Percentiles rank a stretch among this genome's conserved stretches.
phyloP scores from a whole-genome alignment of 352 stramenopile species.

The Globisporangium splendens region DNA sequence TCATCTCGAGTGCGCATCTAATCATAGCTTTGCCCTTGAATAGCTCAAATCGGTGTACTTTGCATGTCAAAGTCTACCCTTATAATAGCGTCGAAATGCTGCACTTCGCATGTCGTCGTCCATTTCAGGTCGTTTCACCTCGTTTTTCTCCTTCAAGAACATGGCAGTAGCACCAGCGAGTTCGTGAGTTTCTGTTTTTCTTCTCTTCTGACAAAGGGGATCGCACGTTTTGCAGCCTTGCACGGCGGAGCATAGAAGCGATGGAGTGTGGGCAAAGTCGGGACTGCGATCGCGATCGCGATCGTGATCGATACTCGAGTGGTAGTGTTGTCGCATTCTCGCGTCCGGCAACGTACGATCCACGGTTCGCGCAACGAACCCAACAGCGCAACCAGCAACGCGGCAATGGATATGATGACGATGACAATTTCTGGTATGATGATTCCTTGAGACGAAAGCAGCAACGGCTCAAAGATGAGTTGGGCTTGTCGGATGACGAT shows the following conservation, averaged over 20 bases:
- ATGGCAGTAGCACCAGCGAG: too few species aligned
- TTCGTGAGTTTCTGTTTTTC: too few species aligned
- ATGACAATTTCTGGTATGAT: constrained; percentile 39
- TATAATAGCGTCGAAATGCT: too few species aligned
- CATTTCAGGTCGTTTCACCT: too few species aligned
- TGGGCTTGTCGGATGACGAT: constrained; percentile 75
- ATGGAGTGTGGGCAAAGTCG: constrained; percentile 27
- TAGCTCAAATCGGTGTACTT: too few species aligned
- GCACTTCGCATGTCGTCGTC: too few species aligned
- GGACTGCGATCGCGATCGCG: constrained; percentile 15
- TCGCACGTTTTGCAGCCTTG: too few species aligned
- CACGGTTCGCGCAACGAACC: constrained; percentile 58
- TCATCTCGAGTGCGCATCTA: too few species aligned
- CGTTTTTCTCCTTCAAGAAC: too few species aligned
- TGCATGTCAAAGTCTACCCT: too few species aligned
- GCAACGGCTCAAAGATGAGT: constrained; percentile 70
- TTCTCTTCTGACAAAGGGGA: too few species aligned
- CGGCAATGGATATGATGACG: constrained; percentile 32
- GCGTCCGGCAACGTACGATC: constrained; percentile 80
- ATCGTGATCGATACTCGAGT: constrained; percentile 6
- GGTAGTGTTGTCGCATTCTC: constrained; percentile 51
- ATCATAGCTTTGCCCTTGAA: too few species aligned
- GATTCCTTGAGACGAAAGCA: constrained; percentile 51
- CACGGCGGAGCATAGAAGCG: not conserved
- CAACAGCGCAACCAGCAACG: constrained; percentile 24